Percentiles rank a stretch among this genome's conserved stretches.
These are phyloP conservation scores for Leonotis leonurus DNA, from an alignment of 257 asterid genomes.

Conservation along the genomic window DNA sequence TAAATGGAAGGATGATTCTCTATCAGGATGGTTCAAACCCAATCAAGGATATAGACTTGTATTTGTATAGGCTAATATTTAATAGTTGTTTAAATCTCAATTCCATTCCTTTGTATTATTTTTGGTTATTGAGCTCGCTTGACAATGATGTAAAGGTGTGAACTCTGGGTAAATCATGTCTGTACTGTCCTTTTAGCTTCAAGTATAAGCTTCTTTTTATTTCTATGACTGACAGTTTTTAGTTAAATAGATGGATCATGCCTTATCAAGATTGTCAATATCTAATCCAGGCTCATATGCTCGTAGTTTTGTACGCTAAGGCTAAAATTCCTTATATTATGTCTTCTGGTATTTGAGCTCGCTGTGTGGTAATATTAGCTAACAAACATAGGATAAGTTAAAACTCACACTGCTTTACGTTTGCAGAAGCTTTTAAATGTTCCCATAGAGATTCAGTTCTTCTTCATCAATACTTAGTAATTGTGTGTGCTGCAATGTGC, in stretches of 20 bases:
- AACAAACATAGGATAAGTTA: background rate
- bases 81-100: background rate
- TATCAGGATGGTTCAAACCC: constrained; percentile 1
- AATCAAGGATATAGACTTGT: background rate
- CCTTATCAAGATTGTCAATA: background rate
- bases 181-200: background rate
- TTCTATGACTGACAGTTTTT: background rate
- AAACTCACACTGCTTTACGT: background rate
- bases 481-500: background rate
- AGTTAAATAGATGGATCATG: background rate
- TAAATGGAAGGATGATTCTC: background rate
- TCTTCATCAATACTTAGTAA: background rate
- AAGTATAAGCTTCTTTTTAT: background rate
- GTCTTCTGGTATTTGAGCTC: background rate
- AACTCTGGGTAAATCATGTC: background rate
- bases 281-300: background rate
- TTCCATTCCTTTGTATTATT: background rate
- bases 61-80: background rate
- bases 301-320: background rate
- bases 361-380: background rate
- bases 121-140: constrained; percentile 1
- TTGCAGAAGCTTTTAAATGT: background rate
- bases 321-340: background rate
- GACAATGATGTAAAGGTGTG: background rate
- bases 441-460: background rate